Base-by-base conservation (phyloP, 2,329 filamentous ascomycete genomes). In the Calonectria pteridis region DNA sequence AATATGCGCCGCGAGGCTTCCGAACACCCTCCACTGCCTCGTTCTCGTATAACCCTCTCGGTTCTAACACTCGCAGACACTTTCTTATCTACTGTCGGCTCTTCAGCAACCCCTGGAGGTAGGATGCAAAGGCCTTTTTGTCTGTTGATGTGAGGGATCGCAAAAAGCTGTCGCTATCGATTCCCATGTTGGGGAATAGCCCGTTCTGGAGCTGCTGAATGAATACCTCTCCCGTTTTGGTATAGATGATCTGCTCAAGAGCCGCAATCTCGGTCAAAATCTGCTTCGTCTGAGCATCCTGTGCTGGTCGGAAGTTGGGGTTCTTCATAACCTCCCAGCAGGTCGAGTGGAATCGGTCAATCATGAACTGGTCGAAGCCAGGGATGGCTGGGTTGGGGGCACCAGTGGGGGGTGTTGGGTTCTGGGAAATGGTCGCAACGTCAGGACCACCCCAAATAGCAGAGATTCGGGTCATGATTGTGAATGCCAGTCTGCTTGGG, bases 311-410 rank as follows among this genome's bases (percentile, higher is more conserved):
- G 88, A 98, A 98, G 26, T 90, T 90, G 7, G 93, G 89, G 55
- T 96, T 94, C 49, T 91, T 92, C 43, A 98, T 91, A 9, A 98
- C 92, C 50, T 94, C 94, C 97, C 97, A 99, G 83, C 94, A 96
- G 10, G 97, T 89, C 0, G 94, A 91, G 72, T 98, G 96, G 86
- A 99, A 98, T 28, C 94, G 91, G 53, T 94, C 92, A 72, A 98
- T 94, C 85, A 98, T 94, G 85, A 98, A 98, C 71, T 91, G 90
- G 79, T 98, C 95, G 82, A 99, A 99, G 9, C 97, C 96, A 2
- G 96, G 94, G 33, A 99, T 92, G 23, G 85, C 86, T 14, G 92
- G 91, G 14, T 85, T 83, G 5, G 91, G 87, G 2, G 88, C 87
- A 5, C 87, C 85, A 14, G 86, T 87, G 0, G 90, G 85, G 6